Evolutionary conservation across 192 early-diverging fungal genomes (phyloP), one percentile per base, ranked within the genome.

Genomic region (Backusella circina): DNA sequence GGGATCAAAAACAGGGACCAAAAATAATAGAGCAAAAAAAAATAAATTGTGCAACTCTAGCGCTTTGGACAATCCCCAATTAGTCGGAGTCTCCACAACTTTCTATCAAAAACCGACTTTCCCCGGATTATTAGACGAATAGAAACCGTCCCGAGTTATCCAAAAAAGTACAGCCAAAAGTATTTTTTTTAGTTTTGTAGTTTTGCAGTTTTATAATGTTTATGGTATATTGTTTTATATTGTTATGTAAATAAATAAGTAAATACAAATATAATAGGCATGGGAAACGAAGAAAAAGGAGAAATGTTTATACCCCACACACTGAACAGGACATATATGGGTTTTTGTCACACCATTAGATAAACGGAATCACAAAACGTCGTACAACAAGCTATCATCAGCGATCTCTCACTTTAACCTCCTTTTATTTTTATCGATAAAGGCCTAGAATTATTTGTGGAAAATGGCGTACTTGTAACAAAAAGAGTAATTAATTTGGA

Each of bases 51-150:
- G n/a, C 23, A 28, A 61, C 23, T 10, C 1, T 13, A 10, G 28
- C 54, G 54, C 54, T 61, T 61, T 28, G 54, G 54, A 61, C 54
- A 61, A 61, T 61, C 54, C 54, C 54, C 54, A 61, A 61, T 28
- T 61, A 28, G 12, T 61, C 54, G 54, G 54, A 61, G 54, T 61
- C 54, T 61, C 54, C 54, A 61, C 54, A 61, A 4, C 21, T 2
- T 61, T 61, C 54, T 61, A 61, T 61, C 54, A 61, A 61, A 61
- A 61, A 61, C 54, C 54, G 54, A 61, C 54, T 61, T 61, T 61
- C 54, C 54, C 54, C 54, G 54, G 54, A 61, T 61, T 61, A 26
- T 61, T 61, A 61, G 54, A 61, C 54, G 54, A 61, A 61, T 61
- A 61, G 26, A 61, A 61, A 12, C 23, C 7, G 12, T 61, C 54